Conservation (phyloP, 2,329 filamentous ascomycete genomes). For the Polytolypa hystricis region DNA sequence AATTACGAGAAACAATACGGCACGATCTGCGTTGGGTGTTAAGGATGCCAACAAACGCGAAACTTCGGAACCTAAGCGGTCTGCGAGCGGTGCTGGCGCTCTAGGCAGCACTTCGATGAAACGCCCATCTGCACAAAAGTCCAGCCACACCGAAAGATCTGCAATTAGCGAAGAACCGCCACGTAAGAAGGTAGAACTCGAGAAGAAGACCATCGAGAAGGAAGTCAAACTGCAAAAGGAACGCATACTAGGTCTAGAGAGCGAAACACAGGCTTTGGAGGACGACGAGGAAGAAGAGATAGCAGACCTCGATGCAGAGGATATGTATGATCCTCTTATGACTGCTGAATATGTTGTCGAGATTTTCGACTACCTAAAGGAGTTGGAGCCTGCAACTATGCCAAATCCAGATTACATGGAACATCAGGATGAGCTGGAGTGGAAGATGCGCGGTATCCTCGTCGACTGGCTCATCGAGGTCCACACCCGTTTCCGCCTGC, state of each 20-base stretch:
- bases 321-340: conserved; percentile 90
- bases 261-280: conserved; percentile 14
- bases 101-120: conserved; percentile 58
- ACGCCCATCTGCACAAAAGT: conserved; percentile 42
- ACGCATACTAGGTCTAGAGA: neutral
- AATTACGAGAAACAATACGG: conserved; percentile 46
- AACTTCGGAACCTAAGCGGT: conserved; percentile 56
- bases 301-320: conserved; percentile 67
- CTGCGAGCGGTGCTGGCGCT: conserved; percentile 60
- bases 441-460: conserved; percentile 94
- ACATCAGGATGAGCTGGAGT: conserved; percentile 86
- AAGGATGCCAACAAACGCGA: conserved; percentile 59
- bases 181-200: conserved; percentile 53
- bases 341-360: conserved; percentile 93
- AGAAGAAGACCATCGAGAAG: conserved; percentile 31
- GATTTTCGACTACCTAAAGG: conserved; percentile 83
- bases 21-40: conserved; percentile 50
- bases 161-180: conserved; percentile 57
- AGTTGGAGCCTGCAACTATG: conserved; percentile 64
- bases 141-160: conserved; percentile 50
- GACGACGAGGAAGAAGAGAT: conserved; percentile 32
- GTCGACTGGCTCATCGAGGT: conserved; percentile 99
- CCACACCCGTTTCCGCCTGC: conserved; percentile 76
- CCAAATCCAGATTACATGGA: conserved; percentile 96
- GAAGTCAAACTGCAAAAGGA: neutral